Evolutionary conservation across 768 basidiomycete genomes (phyloP).

Genomic region (Chalciporus sphaerocephalus): DNA sequence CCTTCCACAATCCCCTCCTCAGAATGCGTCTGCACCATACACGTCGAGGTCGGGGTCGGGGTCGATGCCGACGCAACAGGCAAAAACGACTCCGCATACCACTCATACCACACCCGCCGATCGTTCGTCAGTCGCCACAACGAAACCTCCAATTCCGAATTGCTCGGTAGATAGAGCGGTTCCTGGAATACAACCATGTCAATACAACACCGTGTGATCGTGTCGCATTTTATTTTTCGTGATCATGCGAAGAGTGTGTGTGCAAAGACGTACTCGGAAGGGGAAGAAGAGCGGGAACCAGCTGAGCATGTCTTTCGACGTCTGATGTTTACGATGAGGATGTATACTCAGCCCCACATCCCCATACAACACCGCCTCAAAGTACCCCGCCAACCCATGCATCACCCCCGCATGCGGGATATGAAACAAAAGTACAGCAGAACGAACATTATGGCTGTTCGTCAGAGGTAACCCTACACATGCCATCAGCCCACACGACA

Average conservation of each 20-base stretch:
- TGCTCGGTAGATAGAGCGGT: slow-evolving; percentile 87
- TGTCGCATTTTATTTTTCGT: no score
- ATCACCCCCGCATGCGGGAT: slow-evolving; percentile 92
- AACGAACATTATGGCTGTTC: slow-evolving; percentile 94
- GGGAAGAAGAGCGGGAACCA: slow-evolving; percentile 99
- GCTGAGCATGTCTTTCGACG: slow-evolving; percentile 96
- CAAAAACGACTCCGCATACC: slow-evolving; percentile 93
- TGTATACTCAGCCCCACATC: slow-evolving; percentile 91
- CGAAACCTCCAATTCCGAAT: slow-evolving; percentile 87
- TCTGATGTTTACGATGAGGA: slow-evolving; percentile 76
- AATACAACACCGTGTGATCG: no score
- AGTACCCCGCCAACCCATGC: slow-evolving; percentile 95
- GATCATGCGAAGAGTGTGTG: no score
- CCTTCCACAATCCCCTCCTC: slow-evolving; percentile 19
- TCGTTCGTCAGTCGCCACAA: slow-evolving; percentile 92
- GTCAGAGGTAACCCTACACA: slow-evolving; percentile 79
- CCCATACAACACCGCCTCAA: slow-evolving; percentile 91
- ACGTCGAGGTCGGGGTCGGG: no score
- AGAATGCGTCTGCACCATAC: slow-evolving; percentile 12
- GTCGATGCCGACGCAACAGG: slow-evolving; percentile 43
- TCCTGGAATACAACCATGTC: slow-evolving; percentile 71
- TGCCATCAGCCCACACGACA: slow-evolving; percentile 15
- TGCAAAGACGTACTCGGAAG: slow-evolving; percentile 67
- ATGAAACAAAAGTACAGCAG: slow-evolving; percentile 80
- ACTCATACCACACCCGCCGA: slow-evolving; percentile 96